phyloP scores from a whole-genome alignment of 108 stramenopile species.

The Parietichytrium sp. region DNA sequence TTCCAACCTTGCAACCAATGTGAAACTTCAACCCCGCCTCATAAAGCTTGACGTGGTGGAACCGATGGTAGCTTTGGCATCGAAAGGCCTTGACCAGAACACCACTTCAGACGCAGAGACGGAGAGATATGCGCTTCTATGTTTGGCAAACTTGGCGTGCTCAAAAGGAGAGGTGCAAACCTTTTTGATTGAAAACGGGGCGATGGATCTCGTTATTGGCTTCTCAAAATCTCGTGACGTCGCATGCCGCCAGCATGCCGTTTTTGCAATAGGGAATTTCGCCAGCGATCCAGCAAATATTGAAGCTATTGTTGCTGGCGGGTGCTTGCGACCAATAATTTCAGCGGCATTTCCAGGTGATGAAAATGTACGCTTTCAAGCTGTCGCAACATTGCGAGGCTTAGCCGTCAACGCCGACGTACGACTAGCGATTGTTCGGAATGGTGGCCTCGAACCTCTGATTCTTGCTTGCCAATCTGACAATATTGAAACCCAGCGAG shows the following conservation, averaged over 20 bases:
- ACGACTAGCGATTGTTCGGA: slow-evolving; percentile 66
- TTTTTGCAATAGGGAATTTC: slow-evolving; percentile 75
- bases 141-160: slow-evolving; percentile 69
- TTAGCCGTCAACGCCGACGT: slow-evolving; percentile 67
- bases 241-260: slow-evolving; percentile 73
- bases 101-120: slow-evolving; percentile 70
- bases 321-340: slow-evolving; percentile 65
- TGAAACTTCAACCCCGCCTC: slow-evolving; percentile 70
- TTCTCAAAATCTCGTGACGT: slow-evolving; percentile 72
- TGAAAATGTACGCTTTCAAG: slow-evolving; percentile 81
- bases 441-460: slow-evolving; percentile 75
- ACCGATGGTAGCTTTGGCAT: slow-evolving; percentile 60
- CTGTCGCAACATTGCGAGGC: slow-evolving; percentile 76
- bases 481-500: slow-evolving; percentile 64
- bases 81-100: slow-evolving; percentile 68
- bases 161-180: slow-evolving; percentile 61
- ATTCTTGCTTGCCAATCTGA: slow-evolving; percentile 64
- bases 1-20: slow-evolving; percentile 67
- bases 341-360: slow-evolving; percentile 71
- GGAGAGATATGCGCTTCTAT: slow-evolving; percentile 69
- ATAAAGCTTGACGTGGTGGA: slow-evolving; percentile 61
- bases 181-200: slow-evolving; percentile 57
- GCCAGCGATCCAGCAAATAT: slow-evolving; percentile 66
- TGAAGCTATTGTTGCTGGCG: slow-evolving; percentile 60
- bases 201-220: slow-evolving; percentile 62